These are phyloP conservation scores for Ophiocordyceps camponoti-rufipedis DNA, from an alignment of 2,329 filamentous ascomycete genomes.

Conservation along the genomic window DNA sequence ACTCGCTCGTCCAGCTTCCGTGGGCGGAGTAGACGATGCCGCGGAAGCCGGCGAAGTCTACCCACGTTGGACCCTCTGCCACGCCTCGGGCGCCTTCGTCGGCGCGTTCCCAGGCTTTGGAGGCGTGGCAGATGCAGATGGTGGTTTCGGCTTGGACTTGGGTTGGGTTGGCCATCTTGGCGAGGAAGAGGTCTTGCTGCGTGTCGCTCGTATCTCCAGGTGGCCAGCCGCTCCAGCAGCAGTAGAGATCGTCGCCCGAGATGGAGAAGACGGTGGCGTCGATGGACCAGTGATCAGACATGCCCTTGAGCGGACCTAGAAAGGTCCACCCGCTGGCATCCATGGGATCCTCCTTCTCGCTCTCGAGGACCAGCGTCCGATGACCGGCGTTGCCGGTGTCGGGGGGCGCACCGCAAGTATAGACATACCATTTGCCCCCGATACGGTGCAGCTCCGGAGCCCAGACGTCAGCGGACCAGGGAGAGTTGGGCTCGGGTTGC, in stretches of 20 bases:
- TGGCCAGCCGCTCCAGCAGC: constrained; percentile 5
- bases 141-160: constrained; percentile 1
- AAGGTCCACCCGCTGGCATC: constrained; percentile 3
- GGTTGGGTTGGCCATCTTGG: constrained; percentile 1
- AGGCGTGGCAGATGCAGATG: constrained; percentile 2
- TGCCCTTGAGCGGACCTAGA: constrained; percentile 4
- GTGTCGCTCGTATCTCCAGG: constrained; percentile 3
- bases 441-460: constrained; percentile 8
- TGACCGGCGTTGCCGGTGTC: constrained; percentile 1
- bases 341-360: constrained; percentile 2
- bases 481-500: constrained; percentile 5
- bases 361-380: constrained; percentile 2
- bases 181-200: constrained; percentile 3
- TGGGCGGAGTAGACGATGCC: constrained; percentile 5
- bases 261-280: constrained; percentile 5
- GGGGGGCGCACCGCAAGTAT: constrained; percentile 2
- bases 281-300: constrained; percentile 4
- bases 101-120: constrained; percentile 3
- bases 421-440: constrained; percentile 8
- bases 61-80: constrained; percentile 4
- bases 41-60: constrained; percentile 3
- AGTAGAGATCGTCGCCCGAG: constrained; percentile 4
- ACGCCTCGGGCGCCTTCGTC: constrained; percentile 2
- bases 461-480: constrained; percentile 8
- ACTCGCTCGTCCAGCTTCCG: constrained; percentile 5